Percentiles rank a stretch among this genome's conserved stretches.
phyloP scores from a whole-genome alignment of 2,329 filamentous ascomycete genomes.

The Cordyceps cateniannulata region DNA sequence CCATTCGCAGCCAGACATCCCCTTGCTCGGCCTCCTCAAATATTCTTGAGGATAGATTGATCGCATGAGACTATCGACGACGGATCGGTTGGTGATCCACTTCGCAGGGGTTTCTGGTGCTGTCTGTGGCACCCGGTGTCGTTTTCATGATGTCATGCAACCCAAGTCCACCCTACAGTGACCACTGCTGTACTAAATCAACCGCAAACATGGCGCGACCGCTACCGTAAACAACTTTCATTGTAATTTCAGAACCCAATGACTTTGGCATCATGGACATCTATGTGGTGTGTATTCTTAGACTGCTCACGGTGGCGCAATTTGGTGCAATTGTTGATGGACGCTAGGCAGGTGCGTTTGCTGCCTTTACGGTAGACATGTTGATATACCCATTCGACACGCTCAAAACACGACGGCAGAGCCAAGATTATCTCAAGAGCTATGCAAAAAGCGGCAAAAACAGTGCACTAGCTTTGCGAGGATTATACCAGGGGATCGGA shows the following conservation, averaged over 20 bases:
- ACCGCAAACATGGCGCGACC: not conserved
- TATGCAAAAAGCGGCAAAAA: slow-evolving; percentile 50
- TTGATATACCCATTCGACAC: slow-evolving; percentile 86
- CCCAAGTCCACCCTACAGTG: not conserved
- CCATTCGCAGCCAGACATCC: too few relatives aligned
- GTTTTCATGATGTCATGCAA: slow-evolving; percentile 10
- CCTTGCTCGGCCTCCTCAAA: too few relatives aligned
- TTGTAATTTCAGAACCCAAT: not conserved
- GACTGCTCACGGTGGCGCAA: not conserved
- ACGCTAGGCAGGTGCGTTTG: slow-evolving; percentile 71
- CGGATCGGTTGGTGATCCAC: not conserved
- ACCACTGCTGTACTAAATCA: not conserved
- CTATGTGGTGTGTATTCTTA: slow-evolving; percentile 23
- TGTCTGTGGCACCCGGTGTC: not conserved
- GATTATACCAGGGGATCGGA: slow-evolving; percentile 81
- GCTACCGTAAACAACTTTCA: not conserved
- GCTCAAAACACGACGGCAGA: slow-evolving; percentile 80
- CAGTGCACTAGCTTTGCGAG: slow-evolving; percentile 50
- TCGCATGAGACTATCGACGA: not conserved
- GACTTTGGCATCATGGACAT: slow-evolving; percentile 22
- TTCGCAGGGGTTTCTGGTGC: not conserved
- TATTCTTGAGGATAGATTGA: not conserved
- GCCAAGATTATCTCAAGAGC: slow-evolving; percentile 62
- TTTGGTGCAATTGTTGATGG: not conserved
- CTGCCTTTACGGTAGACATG: slow-evolving; percentile 80